Base-by-base conservation (phyloP, 306 rosid genomes). In the Hippophae tibetana region DNA sequence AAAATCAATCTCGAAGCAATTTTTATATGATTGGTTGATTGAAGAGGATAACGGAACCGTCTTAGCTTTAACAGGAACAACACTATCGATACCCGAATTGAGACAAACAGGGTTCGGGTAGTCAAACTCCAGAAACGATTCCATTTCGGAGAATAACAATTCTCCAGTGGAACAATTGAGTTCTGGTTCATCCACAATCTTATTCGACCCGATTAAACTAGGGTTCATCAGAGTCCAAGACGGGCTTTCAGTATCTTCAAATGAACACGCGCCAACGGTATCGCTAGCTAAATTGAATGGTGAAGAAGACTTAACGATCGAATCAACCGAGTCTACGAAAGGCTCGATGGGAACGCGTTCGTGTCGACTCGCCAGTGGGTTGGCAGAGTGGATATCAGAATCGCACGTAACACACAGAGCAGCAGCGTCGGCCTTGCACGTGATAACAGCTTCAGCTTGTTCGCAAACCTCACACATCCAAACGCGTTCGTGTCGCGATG, bases 391-490 rank as follows among this genome's bases (percentile, higher is more conserved):
- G 79, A 93, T 86, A 26, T 93, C 97, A 0, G 86, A 74, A 52
- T 93, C 97, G 81, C 97, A 93, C 10, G 94, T 68, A 81, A 84
- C 82, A 52, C 99, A 93, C 46, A 93, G 97, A 0, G 85, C 86
- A 0, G 97, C 99, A 4, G 99, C 97, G 72, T 93, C 99, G 0
- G 99, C 99, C 73, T 86, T 88, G 77, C 99, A 93, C 52, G 93
- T 86, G 84, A 93, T 89, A 7, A 86, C 63, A 0, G 95, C 97
- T 0, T 96, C 96, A 0, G 95, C 97, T 13, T 93, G 99, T 68
- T 93, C 97, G 67, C 99, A 93, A 8, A 88, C 97, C 69, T 88
- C 95, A 3, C 99, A 93, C 76, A 93, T 75, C 99, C 95, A 93
- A 7, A 93, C 90, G 43, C 99, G 97, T 65, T 72, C 84, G 71